These are phyloP conservation scores for Ceratocystis variospora DNA, from an alignment of 2,329 filamentous ascomycete genomes.

Conservation along the genomic window DNA sequence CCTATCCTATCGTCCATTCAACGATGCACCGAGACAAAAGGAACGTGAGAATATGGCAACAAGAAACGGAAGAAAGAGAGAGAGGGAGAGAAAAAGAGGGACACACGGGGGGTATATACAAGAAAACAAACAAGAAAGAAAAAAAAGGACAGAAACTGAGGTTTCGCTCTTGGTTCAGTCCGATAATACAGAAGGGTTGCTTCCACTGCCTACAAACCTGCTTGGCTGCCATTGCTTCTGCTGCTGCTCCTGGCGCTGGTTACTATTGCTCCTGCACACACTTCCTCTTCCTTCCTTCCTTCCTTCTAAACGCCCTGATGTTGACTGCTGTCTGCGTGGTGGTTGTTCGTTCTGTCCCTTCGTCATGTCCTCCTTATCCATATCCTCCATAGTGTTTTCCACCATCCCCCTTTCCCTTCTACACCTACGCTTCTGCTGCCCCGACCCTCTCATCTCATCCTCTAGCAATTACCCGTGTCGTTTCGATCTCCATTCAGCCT, in stretches of 20 bases:
- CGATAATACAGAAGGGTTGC: background rate
- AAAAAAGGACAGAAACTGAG: background rate
- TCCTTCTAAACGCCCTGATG: background rate
- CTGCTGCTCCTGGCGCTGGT: background rate
- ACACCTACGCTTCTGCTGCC: background rate
- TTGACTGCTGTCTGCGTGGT: background rate
- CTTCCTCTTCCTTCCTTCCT: background rate
- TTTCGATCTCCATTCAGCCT: background rate
- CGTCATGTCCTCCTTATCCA: background rate
- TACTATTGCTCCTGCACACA: background rate
- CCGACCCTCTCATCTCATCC: background rate
- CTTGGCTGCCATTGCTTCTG: background rate
- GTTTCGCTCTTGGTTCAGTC: constrained; percentile 1
- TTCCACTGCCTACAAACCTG: background rate
- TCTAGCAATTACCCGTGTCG: background rate
- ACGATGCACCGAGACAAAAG: constrained; percentile 1
- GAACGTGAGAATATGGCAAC: background rate
- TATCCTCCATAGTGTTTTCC: background rate
- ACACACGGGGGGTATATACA: constrained; percentile 4
- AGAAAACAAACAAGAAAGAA: background rate
- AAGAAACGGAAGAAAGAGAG: background rate
- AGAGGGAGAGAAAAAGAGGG: background rate
- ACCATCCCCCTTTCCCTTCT: background rate
- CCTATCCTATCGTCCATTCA: background rate
- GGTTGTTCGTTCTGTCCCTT: background rate